These are phyloP conservation scores for Lepiota brunneoincarnata DNA, from an alignment of 768 basidiomycete genomes.

Conservation along the genomic window DNA sequence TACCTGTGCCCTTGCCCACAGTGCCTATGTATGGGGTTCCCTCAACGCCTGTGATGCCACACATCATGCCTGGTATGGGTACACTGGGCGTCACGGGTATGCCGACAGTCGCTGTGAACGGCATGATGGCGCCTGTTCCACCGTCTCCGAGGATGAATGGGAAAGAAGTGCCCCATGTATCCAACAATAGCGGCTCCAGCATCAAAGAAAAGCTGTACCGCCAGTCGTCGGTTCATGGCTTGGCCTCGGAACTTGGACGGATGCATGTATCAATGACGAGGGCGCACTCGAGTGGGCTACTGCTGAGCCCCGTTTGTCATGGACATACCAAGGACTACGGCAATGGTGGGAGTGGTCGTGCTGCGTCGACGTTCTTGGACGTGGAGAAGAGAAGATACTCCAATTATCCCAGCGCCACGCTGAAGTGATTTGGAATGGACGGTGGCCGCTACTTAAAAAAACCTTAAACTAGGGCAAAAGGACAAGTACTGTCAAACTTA, in stretches of 20 bases:
- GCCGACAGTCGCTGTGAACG: conserved; percentile 6
- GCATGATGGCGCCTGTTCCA: not conserved
- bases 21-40: conserved; percentile 15
- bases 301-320: not conserved
- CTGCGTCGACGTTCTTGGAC: not conserved
- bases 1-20: conserved; percentile 12
- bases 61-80: not conserved
- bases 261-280: conserved; percentile 24
- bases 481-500: too few species aligned
- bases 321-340: not conserved
- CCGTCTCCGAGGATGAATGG: not conserved
- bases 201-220: conserved; percentile 11
- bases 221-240: conserved; percentile 28
- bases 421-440: too few species aligned
- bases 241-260: conserved; percentile 39
- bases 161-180: not conserved
- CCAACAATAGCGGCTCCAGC: not conserved
- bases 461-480: too few species aligned
- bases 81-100: not conserved
- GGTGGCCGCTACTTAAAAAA: too few species aligned
- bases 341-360: not conserved
- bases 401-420: not conserved
- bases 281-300: conserved; percentile 6
- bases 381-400: not conserved
- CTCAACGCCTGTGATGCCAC: conserved; percentile 12